These are phyloP conservation scores for apple (Malus domestica) DNA, from an alignment of 306 rosid species.

Conservation along the genomic window DNA sequence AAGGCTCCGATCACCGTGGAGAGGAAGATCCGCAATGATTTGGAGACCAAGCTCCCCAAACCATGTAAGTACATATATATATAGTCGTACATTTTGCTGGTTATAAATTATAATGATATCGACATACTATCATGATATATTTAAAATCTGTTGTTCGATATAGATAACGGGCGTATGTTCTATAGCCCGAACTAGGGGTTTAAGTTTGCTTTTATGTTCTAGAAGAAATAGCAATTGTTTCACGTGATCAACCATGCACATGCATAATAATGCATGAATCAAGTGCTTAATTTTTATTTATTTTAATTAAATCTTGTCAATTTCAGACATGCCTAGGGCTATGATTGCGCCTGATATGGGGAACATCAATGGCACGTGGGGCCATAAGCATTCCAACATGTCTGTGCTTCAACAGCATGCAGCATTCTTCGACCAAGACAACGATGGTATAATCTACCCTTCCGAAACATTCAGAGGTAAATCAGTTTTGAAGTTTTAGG, in stretches of 20 bases:
- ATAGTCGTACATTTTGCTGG: background rate
- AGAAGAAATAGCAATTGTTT: background rate
- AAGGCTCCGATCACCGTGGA: slow-evolving; percentile 25
- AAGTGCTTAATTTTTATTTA: background rate
- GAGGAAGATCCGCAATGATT: slow-evolving; percentile 26
- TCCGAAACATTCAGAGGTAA: slow-evolving; percentile 60
- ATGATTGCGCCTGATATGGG: slow-evolving; percentile 53
- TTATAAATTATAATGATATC: no score
- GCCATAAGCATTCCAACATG: slow-evolving; percentile 54
- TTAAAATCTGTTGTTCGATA: no score
- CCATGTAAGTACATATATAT: slow-evolving; percentile 30
- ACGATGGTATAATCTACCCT: slow-evolving; percentile 67
- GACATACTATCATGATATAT: no score
- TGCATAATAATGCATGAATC: background rate
- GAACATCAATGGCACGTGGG: slow-evolving; percentile 59
- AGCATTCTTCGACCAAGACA: slow-evolving; percentile 60
- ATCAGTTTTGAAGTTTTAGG: background rate
- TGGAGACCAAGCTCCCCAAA: slow-evolving; percentile 50
- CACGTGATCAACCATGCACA: background rate
- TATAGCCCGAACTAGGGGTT: background rate
- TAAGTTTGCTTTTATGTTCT: background rate
- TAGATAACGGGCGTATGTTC: background rate
- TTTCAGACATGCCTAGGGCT: slow-evolving; percentile 59
- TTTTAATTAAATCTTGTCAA: background rate
- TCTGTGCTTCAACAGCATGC: slow-evolving; percentile 78